Evolutionary conservation across 768 basidiomycete genomes (phyloP).

Genomic region (Boletus rubropictus): DNA sequence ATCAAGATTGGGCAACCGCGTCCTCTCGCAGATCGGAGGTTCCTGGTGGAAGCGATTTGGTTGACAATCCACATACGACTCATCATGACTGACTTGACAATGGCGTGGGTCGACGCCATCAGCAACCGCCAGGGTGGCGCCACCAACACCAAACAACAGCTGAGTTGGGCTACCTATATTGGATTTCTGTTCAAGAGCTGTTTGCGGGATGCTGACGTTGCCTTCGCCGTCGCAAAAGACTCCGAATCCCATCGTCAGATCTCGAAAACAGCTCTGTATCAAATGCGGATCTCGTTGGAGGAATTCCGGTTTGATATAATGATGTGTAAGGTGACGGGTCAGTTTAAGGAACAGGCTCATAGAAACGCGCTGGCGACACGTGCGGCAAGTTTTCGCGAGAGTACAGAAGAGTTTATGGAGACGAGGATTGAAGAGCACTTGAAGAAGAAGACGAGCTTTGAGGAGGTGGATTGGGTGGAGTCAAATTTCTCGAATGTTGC

Average conservation of each 20-base stretch:
- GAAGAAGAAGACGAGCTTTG: constrained; percentile 21
- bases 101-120: constrained; percentile 36
- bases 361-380: constrained; percentile 21
- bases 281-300: constrained; percentile 45
- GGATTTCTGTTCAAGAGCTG: constrained; percentile 45
- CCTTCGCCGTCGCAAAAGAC: constrained; percentile 40
- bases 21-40: constrained; percentile 55
- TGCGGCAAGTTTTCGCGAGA: constrained; percentile 11
- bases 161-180: constrained; percentile 44
- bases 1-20: constrained; percentile 50
- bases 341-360: constrained; percentile 11
- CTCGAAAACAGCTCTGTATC: constrained; percentile 38
- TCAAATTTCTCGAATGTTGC: constrained; percentile 38
- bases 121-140: constrained; percentile 15
- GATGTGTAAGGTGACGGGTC: constrained; percentile 24
- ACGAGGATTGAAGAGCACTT: constrained; percentile 5
- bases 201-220: constrained; percentile 40
- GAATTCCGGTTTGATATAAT: constrained; percentile 44
- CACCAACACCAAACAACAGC: constrained; percentile 24
- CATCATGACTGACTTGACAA: constrained; percentile 41
- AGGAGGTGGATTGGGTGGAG: constrained; percentile 37
- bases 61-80: constrained; percentile 49
- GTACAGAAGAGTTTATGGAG: constrained; percentile 1
- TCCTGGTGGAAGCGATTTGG: constrained; percentile 58
- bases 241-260: constrained; percentile 52